Base-by-base conservation (phyloP, 2,329 filamentous ascomycete species). In the Colletotrichum orbiculare region DNA sequence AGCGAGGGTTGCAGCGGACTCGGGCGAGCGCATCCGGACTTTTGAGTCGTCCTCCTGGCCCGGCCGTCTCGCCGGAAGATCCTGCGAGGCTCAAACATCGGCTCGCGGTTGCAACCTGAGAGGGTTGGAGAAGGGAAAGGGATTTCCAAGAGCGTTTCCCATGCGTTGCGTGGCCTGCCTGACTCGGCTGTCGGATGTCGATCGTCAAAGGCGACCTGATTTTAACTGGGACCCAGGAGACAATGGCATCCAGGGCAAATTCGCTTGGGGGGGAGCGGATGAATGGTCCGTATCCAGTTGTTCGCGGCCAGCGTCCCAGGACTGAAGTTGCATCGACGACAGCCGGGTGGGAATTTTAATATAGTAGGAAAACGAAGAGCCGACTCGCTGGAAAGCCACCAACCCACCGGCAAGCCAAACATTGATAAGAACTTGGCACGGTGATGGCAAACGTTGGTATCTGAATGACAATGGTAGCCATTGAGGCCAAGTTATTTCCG, bases 141-240 rank as follows among this genome's bases (percentile, higher is more conserved):
- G 11, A n/a, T 39, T 33, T 37, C 33, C 55, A 58, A n/a, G 33
- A 38, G 38, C 13, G 9, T 34, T 39, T 47, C 46, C 35, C 25
- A 39, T 17, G 25, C 42, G 9, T 34, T 15, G 48, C 15, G 56
- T 60, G 49, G 39, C 41, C 46, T 62, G 39, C 41, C 46, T 62
- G 58, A 62, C 58, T 62, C 58, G 41, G 58, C 52, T 56, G 42
- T 56, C 58, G 52, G 50, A 65, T 62, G 58, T 55, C 41, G 52
- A 56, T 65, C 62, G 52, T 52, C 58, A 47, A 42, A 43, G 55
- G 37, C 25, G 35, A 39, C 58, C 52, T 62, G 58, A 53, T 65
- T 56, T 56, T 43, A 37, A 52, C 10, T 49, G 58, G 59, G 58
- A 35, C 25, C 43, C 15, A 61, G 49, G 49, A 54, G 47, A 52